These are phyloP conservation scores for Rhizoclosmatium sp. DNA, from an alignment of 192 early-diverging fungal species.

Conservation along the genomic window DNA sequence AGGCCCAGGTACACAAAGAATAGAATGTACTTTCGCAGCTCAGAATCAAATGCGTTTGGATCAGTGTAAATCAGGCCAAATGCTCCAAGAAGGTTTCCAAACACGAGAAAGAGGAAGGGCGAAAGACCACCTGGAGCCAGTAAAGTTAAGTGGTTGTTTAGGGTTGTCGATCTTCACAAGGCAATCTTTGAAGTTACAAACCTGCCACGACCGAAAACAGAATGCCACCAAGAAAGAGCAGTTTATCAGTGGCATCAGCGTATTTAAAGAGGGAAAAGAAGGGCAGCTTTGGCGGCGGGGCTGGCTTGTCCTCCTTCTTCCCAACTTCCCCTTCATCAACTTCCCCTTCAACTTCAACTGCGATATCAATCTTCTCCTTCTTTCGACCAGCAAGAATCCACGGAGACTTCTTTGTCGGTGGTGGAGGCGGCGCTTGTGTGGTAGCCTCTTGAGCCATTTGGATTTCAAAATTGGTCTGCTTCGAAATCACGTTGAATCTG, in stretches of 20 bases:
- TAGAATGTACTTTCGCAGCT: slow-evolving; percentile 22
- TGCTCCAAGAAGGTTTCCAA: slow-evolving; percentile 17
- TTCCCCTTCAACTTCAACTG: background rate
- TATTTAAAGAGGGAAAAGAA: slow-evolving; percentile 35
- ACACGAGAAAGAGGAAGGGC: slow-evolving; percentile 27
- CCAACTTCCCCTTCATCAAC: background rate
- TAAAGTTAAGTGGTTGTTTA: background rate
- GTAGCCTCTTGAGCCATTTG: no score
- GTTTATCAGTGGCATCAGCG: slow-evolving; percentile 10
- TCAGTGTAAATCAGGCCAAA: background rate
- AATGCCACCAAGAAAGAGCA: slow-evolving; percentile 4
- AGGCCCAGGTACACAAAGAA: slow-evolving; percentile 35
- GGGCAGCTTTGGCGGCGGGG: slow-evolving; percentile 16
- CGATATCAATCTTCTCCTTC: background rate
- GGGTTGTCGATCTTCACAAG: background rate
- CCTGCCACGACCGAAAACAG: slow-evolving; percentile 20
- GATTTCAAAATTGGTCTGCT: no score
- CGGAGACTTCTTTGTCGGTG: background rate
- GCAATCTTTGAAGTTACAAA: background rate
- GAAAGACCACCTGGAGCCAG: slow-evolving; percentile 5
- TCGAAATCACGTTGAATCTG: no score
- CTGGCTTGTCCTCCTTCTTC: background rate
- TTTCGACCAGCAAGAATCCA: background rate
- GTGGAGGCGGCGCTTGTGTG: no score
- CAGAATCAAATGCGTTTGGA: slow-evolving; percentile 7